Evolutionary conservation across 371 early-diverging fungal species (phyloP), one percentile per base, ranked within the genome.

Genomic region (Circinella minor): DNA sequence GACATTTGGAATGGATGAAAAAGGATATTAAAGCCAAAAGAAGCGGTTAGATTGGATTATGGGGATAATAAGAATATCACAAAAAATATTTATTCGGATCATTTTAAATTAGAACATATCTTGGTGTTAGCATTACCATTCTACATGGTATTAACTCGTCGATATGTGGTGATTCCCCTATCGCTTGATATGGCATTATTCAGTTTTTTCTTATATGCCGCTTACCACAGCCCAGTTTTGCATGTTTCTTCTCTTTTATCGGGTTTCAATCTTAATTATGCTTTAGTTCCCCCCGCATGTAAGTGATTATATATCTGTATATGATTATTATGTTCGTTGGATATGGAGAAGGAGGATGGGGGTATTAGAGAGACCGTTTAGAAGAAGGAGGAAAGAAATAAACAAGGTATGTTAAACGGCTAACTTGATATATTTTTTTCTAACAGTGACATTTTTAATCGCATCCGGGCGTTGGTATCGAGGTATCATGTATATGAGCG

Each of bases 201-300:
- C 62, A 81, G 83, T 36, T 89, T 85, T 68, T 82, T 86, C 47
- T 63, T 84, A 38, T 84, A 84, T 74, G 86, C 85, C n/a, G 69
- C 86, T 0, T 88, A 87, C 67, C 85, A 88, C 73, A 79, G 82
- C 39, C 75, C 81, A 10, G 72, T 89, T 63, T 71, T 89, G 65
- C 78, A 79, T 67, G 37, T 79, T 37, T 70, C 83, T 55, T 83
- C 88, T 17, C 74, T 88, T 20, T 66, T 72, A 51, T 80, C 81
- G 61, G 86, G 87, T 36, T 77, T 78, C 68, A 89, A 89, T 73
- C 71, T 89, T 59, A 88, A 89, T 71, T 88, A 87, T 69, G 75
- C 81, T 54, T 71, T 88, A 47, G 82, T 84, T 60, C 83, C 87
- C 36, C 88, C 88, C 70, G 82, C 86, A 72, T 77, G 83, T 76